Percentiles rank a stretch among this genome's conserved stretches.
phyloP scores from a whole-genome alignment of 1,139 yeast species.

The Waltiozyma solani region DNA sequence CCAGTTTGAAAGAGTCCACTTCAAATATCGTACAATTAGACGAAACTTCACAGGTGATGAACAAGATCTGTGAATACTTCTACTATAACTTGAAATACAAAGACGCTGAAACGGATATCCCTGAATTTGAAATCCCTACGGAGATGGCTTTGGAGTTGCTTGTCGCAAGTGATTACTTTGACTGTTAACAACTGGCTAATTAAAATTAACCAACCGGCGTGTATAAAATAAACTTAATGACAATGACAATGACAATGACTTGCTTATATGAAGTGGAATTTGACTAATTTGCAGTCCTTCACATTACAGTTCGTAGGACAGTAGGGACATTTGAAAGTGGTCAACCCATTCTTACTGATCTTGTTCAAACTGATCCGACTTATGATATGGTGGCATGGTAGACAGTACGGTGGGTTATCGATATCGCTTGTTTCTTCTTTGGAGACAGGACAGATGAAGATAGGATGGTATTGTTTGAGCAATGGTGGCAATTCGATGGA shows the following conservation, averaged over 20 bases:
- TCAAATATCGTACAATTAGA: slow-evolving; percentile 27
- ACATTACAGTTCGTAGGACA: slow-evolving; percentile 37
- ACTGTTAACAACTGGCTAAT: slow-evolving; percentile 8
- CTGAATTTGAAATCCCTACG: slow-evolving; percentile 86
- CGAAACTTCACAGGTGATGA: slow-evolving; percentile 60
- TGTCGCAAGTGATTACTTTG: slow-evolving; percentile 41
- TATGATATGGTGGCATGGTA: slow-evolving; percentile 57
- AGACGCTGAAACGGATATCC: slow-evolving; percentile 41
- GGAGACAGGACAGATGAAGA: slow-evolving; percentile 85
- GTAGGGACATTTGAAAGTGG: slow-evolving; percentile 55
- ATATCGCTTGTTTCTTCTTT: slow-evolving; percentile 65
- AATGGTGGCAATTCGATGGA: slow-evolving; percentile 30
- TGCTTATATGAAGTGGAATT: slow-evolving; percentile 11
- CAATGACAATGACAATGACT: no score
- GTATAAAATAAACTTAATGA: no score
- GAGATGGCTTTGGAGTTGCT: slow-evolving; percentile 86
- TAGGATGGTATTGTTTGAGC: slow-evolving; percentile 58
- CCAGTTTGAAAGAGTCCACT: slow-evolving; percentile 28
- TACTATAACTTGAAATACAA: slow-evolving; percentile 66
- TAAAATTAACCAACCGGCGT: background rate
- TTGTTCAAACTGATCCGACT: slow-evolving; percentile 40
- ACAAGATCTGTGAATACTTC: slow-evolving; percentile 78
- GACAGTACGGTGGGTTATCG: slow-evolving; percentile 48
- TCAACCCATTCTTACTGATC: slow-evolving; percentile 24
- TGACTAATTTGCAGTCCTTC: slow-evolving; percentile 22